These are phyloP conservation scores for Kuraishia capsulata DNA, from an alignment of 805 yeast genomes.

Conservation along the genomic window DNA sequence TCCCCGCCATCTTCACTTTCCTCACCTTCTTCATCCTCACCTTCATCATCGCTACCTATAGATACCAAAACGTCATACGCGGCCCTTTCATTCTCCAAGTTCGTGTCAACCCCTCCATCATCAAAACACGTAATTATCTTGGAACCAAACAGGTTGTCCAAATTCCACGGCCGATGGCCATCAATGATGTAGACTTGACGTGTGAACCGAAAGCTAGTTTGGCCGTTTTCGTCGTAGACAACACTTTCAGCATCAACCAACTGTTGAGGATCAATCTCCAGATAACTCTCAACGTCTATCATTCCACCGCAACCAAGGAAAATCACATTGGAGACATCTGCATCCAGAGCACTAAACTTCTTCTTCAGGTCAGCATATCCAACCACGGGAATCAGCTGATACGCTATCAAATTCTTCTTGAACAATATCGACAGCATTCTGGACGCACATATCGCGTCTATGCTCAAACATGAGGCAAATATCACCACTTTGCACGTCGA, in stretches of 20 bases:
- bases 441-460: conserved; percentile 89
- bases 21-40: conserved; percentile 26
- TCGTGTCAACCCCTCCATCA: conserved; percentile 68
- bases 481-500: conserved; percentile 85
- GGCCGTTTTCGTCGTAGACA: conserved; percentile 11
- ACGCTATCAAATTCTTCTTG: conserved; percentile 76
- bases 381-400: conserved; percentile 84
- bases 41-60: conserved; percentile 25
- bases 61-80: conserved; percentile 53
- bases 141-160: conserved; percentile 85
- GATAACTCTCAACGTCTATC: conserved; percentile 71
- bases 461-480: conserved; percentile 82
- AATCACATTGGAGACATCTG: conserved; percentile 65
- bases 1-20: conserved; percentile 21
- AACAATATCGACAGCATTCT: conserved; percentile 62
- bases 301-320: conserved; percentile 91
- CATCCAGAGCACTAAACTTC: conserved; percentile 59
- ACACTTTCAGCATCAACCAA: conserved; percentile 25
- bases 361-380: conserved; percentile 75
- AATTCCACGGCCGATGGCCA: conserved; percentile 94
- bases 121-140: conserved; percentile 73
- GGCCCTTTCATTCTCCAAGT: conserved; percentile 41
- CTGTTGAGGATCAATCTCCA: conserved; percentile 52
- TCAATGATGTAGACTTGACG: conserved; percentile 77
- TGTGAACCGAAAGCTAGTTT: conserved; percentile 23